Percentiles rank a stretch among this genome's conserved stretches.
These are phyloP conservation scores for Aspergillus nanangensis DNA, from an alignment of 495 filamentous ascomycete genomes.

Conservation along the genomic window DNA sequence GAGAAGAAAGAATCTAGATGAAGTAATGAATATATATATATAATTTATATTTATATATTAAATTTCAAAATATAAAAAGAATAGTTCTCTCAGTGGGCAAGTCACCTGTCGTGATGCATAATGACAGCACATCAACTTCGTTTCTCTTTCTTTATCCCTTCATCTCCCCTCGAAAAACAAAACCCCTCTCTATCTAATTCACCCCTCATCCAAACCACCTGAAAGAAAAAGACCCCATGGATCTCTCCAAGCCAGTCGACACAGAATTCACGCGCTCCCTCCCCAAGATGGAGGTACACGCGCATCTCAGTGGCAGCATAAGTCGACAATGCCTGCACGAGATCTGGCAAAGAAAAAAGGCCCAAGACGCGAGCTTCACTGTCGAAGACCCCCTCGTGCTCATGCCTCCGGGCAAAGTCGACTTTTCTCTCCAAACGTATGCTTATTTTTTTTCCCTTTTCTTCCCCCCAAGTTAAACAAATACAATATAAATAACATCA, in stretches of 20 bases:
- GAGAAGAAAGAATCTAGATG: too few relatives aligned
- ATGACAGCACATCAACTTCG: too few relatives aligned
- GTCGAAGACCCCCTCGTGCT: constrained; percentile 65
- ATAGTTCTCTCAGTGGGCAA: too few relatives aligned
- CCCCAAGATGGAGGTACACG: constrained; percentile 55
- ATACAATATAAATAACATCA: too few relatives aligned
- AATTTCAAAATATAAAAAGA: too few relatives aligned
- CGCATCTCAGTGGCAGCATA: constrained; percentile 80
- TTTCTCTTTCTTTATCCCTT: too few relatives aligned
- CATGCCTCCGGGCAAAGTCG: constrained; percentile 65
- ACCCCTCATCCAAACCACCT: too few relatives aligned
- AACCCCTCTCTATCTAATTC: too few relatives aligned
- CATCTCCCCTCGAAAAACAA: too few relatives aligned
- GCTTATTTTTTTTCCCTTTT: constrained; percentile 13
- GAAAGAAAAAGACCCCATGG: constrained; percentile 13
- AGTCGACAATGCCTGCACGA: constrained; percentile 69
- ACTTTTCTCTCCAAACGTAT: constrained; percentile 68
- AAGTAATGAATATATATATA: too few relatives aligned
- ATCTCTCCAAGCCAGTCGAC: constrained; percentile 24
- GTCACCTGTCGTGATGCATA: not conserved
- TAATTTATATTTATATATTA: too few relatives aligned
- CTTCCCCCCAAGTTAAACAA: too few relatives aligned
- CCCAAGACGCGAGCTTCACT: constrained; percentile 34
- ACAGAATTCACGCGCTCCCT: constrained; percentile 26
- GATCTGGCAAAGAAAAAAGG: constrained; percentile 62